Conservation (phyloP, 2,329 filamentous ascomycete species). For the Madurella fahalii region DNA sequence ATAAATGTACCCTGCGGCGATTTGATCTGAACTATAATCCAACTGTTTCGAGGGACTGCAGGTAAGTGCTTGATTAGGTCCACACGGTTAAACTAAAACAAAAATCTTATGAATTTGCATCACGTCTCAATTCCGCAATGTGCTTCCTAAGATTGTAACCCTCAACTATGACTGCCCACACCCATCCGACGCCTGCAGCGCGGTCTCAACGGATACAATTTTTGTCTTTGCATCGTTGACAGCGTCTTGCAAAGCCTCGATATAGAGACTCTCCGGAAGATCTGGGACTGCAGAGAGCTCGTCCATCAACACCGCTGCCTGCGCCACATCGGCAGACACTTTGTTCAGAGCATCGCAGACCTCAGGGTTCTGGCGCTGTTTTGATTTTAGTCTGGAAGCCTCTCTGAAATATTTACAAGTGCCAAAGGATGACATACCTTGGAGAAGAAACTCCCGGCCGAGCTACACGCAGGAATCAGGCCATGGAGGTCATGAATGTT, state of each 20-base stretch:
- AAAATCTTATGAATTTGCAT: too few relatives aligned
- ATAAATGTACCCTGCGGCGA: too few relatives aligned
- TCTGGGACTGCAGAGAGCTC: not conserved
- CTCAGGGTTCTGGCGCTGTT: not conserved
- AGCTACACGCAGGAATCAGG: not conserved
- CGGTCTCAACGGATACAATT: not conserved
- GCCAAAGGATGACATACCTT: too few relatives aligned
- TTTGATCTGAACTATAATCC: too few relatives aligned
- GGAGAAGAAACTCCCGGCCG: not conserved
- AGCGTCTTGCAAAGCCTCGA: not conserved
- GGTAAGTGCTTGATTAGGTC: too few relatives aligned
- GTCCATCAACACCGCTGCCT: not conserved
- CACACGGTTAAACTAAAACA: too few relatives aligned
- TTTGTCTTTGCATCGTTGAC: not conserved
- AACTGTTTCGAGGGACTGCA: too few relatives aligned
- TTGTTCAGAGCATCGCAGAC: slow-evolving; percentile 3
- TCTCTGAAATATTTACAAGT: too few relatives aligned
- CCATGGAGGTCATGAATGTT: slow-evolving; percentile 5
- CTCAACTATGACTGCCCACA: not conserved
- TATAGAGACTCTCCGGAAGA: not conserved
- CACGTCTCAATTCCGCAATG: too few relatives aligned
- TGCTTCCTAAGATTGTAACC: too few relatives aligned
- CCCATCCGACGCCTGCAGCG: not conserved
- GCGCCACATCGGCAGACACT: slow-evolving; percentile 3
- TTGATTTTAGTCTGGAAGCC: too few relatives aligned